Conservation (phyloP, 164 flowering plant species). For the Vitis amurensis region DNA sequence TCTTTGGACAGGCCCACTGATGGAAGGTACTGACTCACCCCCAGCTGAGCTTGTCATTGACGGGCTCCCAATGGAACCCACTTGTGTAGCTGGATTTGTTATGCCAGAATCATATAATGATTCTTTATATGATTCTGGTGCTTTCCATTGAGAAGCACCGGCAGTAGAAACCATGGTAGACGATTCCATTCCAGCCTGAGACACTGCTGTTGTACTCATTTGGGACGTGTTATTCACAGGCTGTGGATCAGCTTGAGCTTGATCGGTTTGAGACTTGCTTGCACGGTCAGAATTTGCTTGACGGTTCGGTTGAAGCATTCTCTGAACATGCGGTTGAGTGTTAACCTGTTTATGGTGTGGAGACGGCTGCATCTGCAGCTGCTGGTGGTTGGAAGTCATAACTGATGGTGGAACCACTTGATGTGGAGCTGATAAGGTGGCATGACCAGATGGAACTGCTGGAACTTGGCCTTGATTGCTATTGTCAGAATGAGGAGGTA, state of each 20-base stretch:
- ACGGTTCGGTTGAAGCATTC: conserved; percentile 47
- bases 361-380: conserved; percentile 26
- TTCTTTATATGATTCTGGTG: conserved; percentile 26
- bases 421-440: conserved; percentile 26
- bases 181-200: conserved; percentile 39
- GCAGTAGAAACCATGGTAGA: conserved; percentile 38
- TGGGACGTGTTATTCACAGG: conserved; percentile 29
- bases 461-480: conserved; percentile 49
- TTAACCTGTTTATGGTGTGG: conserved; percentile 45
- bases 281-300: conserved; percentile 38
- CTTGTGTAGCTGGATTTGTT: conserved; percentile 30
- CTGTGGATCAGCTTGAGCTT: conserved; percentile 37
- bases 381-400: conserved; percentile 44
- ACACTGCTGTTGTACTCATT: conserved; percentile 18
- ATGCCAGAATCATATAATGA: conserved; percentile 36
- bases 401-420: conserved; percentile 36
- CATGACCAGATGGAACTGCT: conserved; percentile 33
- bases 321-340: conserved; percentile 43
- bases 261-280: conserved; percentile 37
- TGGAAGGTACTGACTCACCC: conserved; percentile 34
- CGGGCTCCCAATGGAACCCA: conserved; percentile 36
- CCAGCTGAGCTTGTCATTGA: conserved; percentile 22
- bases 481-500: conserved; percentile 49
- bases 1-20: conserved; percentile 39
- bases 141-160: conserved; percentile 41